Base-by-base conservation (phyloP, 1,284 basidiomycete species). In the Ustilago nuda region DNA sequence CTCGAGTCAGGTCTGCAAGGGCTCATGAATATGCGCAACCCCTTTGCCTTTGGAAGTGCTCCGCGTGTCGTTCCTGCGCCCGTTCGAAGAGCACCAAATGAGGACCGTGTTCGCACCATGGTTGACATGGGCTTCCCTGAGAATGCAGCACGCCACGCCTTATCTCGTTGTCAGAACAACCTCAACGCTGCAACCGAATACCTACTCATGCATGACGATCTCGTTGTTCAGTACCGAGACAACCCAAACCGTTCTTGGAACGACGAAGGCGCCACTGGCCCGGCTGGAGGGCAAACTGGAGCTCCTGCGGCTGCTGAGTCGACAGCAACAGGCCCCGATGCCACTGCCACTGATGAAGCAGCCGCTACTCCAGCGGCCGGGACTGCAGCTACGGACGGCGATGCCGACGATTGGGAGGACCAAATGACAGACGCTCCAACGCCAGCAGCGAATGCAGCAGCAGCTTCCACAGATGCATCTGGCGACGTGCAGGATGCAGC, bases 81-180 rank as follows among this genome's bases (percentile, higher is more conserved):
- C 33, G 52, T 66, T 30, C 67, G 73, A 37, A 61, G 68, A 19
- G 53, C 68, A 12, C 81, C 79, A 7, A 82, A 86, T 61, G 82
- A 84, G 50, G 70, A 70, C 2, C 90, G 92, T 35, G 90, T 98
- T 53, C 89, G 90, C 56, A 92, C 94, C 80, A 88, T 99, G 56
- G 92, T 91, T 17, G 96, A 99, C 78, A 99, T 99, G 97, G 97
- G 97, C 56, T 99, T 99, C 87, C 91, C 93, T 32, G 90, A 94
- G 9, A 90, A 90, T 46, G 93, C 94, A 4, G 93, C 93, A 1
- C 92, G 93, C 82, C 90, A 91, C 62, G 96, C 96, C 4, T 88
- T 99, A 23, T 86, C 89, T 23, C 92, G 95, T 27, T 92, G 92
- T 15, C 90, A 92, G 71, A 98, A 98, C 87, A 97, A 97, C 80